Percentiles rank a stretch among this genome's conserved stretches.
Conservation (phyloP, 192 early-diverging fungal species). For the Entomortierella lignicola region DNA sequence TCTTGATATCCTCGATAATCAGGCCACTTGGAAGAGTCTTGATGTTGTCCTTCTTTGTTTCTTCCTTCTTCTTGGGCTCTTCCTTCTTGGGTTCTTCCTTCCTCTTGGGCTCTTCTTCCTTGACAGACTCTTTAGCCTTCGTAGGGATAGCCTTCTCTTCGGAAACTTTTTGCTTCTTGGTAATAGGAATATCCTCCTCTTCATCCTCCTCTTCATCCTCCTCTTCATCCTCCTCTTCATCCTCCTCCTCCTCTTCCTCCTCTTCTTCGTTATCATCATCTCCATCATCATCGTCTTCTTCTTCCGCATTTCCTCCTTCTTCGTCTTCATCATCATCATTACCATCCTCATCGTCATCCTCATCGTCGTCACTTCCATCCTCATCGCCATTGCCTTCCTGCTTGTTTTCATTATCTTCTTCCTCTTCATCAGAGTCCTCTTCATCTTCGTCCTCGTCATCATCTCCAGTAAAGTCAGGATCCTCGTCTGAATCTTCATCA, state of each 20-base stretch:
- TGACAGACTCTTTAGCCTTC: constrained; percentile 48
- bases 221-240: neutral
- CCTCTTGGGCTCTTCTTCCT: constrained; percentile 42
- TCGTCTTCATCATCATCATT: constrained; percentile 3
- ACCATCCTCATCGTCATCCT: neutral
- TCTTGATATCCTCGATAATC: constrained; percentile 80
- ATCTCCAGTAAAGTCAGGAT: constrained; percentile 31
- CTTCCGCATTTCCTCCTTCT: constrained; percentile 3
- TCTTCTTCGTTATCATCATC: constrained; percentile 20
- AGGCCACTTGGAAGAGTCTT: constrained; percentile 79
- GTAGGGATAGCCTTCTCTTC: constrained; percentile 25
- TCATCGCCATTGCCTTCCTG: constrained; percentile 8
- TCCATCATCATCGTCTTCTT: constrained; percentile 10
- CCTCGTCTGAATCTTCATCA: constrained; percentile 51
- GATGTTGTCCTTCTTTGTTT: constrained; percentile 57
- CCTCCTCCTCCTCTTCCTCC: constrained; percentile 15
- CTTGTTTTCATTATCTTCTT: constrained; percentile 6
- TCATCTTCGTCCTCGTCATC: constrained; percentile 55
- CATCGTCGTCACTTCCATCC: neutral
- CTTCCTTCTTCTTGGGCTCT: constrained; percentile 52
- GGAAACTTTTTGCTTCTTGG: constrained; percentile 27
- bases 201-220: neutral
- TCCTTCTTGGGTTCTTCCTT: constrained; percentile 53
- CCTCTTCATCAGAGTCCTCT: constrained; percentile 18
- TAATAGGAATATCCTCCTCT: no score